Evolutionary conservation across 2,329 filamentous ascomycete genomes (phyloP).

Genomic region (Orbilia quercus): DNA sequence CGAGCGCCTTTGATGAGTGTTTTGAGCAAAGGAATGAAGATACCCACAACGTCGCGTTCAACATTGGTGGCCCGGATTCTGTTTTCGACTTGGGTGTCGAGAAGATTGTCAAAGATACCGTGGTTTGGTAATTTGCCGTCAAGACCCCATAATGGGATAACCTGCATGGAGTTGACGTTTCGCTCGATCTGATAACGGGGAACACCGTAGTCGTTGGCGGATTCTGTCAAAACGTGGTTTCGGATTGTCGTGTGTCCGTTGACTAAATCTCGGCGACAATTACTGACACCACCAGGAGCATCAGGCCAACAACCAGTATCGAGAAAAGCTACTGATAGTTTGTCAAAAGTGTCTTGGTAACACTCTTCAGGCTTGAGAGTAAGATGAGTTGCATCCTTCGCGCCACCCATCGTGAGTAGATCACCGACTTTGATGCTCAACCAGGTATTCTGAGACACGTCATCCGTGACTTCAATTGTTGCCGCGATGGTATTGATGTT

Average conservation of each 20-base stretch:
- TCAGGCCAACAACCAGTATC: conserved; percentile 69
- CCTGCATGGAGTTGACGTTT: conserved; percentile 69
- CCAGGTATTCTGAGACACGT: conserved; percentile 63
- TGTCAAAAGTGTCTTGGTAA: conserved; percentile 66
- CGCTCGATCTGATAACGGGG: conserved; percentile 70
- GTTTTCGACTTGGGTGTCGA: conserved; percentile 68
- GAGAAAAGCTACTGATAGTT: conserved; percentile 67
- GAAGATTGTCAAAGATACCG: conserved; percentile 68
- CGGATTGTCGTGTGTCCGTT: conserved; percentile 68
- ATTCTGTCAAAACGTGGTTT: conserved; percentile 69
- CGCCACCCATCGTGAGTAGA: conserved; percentile 64
- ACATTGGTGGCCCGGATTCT: conserved; percentile 64
- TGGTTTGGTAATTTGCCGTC: conserved; percentile 69
- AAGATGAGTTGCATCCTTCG: conserved; percentile 64
- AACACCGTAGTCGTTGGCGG: conserved; percentile 69
- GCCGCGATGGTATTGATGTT: conserved; percentile 63
- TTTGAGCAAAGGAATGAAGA: conserved; percentile 69
- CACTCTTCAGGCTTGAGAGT: conserved; percentile 64
- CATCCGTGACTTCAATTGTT: conserved; percentile 63
- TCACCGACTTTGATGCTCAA: conserved; percentile 64
- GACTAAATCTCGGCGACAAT: conserved; percentile 69
- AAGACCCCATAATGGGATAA: conserved; percentile 69
- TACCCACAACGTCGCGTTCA: conserved; percentile 66
- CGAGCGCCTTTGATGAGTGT: conserved; percentile 68
- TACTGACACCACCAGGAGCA: conserved; percentile 69